These are phyloP conservation scores for Hypholoma fasciculare DNA, from an alignment of 768 basidiomycete species.

Conservation along the genomic window DNA sequence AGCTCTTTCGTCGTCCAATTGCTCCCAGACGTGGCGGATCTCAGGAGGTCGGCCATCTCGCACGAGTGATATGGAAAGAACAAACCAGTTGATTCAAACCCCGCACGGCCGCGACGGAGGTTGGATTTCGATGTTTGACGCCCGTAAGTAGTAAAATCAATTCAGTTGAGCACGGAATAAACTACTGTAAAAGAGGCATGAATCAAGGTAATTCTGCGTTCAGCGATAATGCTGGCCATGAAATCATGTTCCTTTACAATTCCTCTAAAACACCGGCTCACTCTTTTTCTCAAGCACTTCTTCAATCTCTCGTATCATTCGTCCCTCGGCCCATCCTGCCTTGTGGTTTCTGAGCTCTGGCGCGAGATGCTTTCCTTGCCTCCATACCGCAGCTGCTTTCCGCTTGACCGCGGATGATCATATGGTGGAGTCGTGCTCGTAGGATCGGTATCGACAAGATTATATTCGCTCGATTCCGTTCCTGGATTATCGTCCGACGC, in stretches of 20 bases:
- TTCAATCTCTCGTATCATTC: background rate
- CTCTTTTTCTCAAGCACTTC: no score
- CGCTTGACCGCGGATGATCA: conserved; percentile 10
- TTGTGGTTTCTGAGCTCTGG: background rate
- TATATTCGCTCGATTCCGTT: conserved; percentile 13
- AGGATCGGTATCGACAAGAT: conserved; percentile 14
- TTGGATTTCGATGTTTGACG: no score
- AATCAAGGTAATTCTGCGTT: no score
- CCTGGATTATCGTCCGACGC: conserved; percentile 6
- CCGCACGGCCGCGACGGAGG: no score
- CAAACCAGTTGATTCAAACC: no score
- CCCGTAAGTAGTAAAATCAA: no score
- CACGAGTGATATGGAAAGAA: no score
- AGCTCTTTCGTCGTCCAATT: conserved; percentile 23
- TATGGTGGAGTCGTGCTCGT: conserved; percentile 12
- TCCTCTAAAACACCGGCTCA: no score
- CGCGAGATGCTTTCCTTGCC: background rate
- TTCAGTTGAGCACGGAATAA: no score
- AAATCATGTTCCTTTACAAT: no score
- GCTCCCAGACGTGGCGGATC: conserved; percentile 20
- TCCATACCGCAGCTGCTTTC: conserved; percentile 15
- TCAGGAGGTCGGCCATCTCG: conserved; percentile 7
- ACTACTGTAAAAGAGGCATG: no score
- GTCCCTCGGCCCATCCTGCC: background rate
- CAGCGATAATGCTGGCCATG: no score